phyloP scores from a whole-genome alignment of 768 basidiomycete genomes.

The Polyporus arcularius region DNA sequence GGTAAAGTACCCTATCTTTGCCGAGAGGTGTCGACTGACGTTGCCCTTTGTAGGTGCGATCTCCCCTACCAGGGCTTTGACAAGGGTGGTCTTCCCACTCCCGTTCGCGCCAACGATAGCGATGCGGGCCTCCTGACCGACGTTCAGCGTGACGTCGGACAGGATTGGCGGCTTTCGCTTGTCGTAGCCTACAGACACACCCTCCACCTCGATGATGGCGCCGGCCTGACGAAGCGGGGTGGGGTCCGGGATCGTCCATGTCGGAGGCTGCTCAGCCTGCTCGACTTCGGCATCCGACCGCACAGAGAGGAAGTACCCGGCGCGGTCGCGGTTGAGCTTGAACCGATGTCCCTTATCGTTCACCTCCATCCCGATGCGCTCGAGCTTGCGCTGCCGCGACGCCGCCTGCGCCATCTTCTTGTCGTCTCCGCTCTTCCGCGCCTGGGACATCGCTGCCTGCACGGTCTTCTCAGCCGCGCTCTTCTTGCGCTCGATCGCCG shows the following conservation, averaged over 20 bases:
- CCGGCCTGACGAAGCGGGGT: conserved; percentile 21
- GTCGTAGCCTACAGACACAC: conserved; percentile 18
- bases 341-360: conserved; percentile 26
- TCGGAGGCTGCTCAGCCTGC: conserved; percentile 19
- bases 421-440: conserved; percentile 23
- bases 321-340: conserved; percentile 26
- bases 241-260: conserved; percentile 20
- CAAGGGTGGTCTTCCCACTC: conserved; percentile 25
- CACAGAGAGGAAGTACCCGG: conserved; percentile 8
- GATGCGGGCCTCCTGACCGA: conserved; percentile 20
- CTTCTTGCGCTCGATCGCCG: conserved; percentile 20
- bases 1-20: conserved; percentile 25
- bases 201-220: conserved; percentile 22
- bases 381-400: conserved; percentile 13
- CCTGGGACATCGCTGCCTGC: conserved; percentile 21
- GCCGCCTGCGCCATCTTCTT: conserved; percentile 21
- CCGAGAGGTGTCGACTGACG: conserved; percentile 17
- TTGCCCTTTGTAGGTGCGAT: conserved; percentile 19
- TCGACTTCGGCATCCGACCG: conserved; percentile 20
- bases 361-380: conserved; percentile 25
- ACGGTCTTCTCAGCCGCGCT: conserved; percentile 23
- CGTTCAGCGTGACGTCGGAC: conserved; percentile 18
- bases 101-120: conserved; percentile 26
- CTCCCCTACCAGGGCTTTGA: conserved; percentile 25
- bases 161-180: conserved; percentile 13